Percentiles rank a stretch among this genome's conserved stretches.
Evolutionary conservation across 2,329 filamentous ascomycete genomes (phyloP).

Genomic region (Phyllosticta citriasiana): DNA sequence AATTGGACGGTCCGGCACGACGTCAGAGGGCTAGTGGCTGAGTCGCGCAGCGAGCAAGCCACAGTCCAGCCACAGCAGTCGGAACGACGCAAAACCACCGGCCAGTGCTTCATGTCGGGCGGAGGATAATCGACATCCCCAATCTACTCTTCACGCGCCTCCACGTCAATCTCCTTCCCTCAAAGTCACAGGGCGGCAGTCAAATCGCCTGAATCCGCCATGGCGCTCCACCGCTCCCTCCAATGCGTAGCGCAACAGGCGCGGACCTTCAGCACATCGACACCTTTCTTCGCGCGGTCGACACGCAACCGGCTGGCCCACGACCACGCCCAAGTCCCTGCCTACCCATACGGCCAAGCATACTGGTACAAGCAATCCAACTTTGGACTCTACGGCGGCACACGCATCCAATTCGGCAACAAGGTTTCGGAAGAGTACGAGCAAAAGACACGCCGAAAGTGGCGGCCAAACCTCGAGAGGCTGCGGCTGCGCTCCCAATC

Average conservation of each 20-base stretch:
- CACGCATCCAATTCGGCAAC: slow-evolving; percentile 70
- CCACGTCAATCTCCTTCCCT: neutral
- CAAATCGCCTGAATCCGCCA: neutral
- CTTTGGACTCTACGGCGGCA: slow-evolving; percentile 59
- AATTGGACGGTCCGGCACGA: neutral
- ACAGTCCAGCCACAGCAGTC: neutral
- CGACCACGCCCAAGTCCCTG: slow-evolving; percentile 21
- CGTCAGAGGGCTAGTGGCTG: neutral
- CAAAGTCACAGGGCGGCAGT: slow-evolving; percentile 1
- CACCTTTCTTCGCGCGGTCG: slow-evolving; percentile 16
- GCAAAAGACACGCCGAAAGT: slow-evolving; percentile 60
- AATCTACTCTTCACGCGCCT: neutral
- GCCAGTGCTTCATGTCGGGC: neutral
- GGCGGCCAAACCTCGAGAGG: slow-evolving; percentile 62
- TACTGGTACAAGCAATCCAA: slow-evolving; percentile 72
- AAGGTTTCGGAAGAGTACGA: slow-evolving; percentile 58
- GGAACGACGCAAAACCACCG: neutral
- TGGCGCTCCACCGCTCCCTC: neutral
- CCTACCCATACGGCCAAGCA: slow-evolving; percentile 64
- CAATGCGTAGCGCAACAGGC: slow-evolving; percentile 8
- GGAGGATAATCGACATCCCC: neutral
- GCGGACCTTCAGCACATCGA: slow-evolving; percentile 21
- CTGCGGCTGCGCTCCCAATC: slow-evolving; percentile 58
- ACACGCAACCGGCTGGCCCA: slow-evolving; percentile 11
- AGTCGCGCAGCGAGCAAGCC: neutral